Conservation (phyloP, 164 flowering plant genomes). For the Berberis vulgaris region DNA sequence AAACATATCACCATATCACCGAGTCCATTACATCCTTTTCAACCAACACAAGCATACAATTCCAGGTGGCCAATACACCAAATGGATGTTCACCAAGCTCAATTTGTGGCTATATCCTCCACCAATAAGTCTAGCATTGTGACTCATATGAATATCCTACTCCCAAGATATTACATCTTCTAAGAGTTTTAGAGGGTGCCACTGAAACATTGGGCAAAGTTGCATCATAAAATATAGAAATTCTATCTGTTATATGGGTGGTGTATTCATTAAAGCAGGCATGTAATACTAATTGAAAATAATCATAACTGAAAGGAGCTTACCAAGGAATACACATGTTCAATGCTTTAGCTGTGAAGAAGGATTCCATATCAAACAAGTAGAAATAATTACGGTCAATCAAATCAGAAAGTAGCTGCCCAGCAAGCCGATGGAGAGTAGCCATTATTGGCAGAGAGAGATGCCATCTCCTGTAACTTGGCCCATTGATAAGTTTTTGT, state of each 20-base stretch:
- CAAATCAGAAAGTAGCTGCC: slow-evolving; percentile 92
- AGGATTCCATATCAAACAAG: slow-evolving; percentile 98
- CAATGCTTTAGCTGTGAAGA: slow-evolving; percentile 95
- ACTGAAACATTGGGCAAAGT: too few species aligned
- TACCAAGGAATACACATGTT: slow-evolving; percentile 99
- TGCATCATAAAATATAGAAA: too few species aligned
- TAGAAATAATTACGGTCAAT: slow-evolving; percentile 92
- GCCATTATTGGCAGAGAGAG: slow-evolving; percentile 99
- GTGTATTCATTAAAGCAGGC: not conserved
- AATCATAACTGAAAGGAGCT: not conserved
- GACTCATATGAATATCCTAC: too few species aligned
- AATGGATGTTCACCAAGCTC: too few species aligned
- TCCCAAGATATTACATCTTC: too few species aligned
- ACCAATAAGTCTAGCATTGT: too few species aligned
- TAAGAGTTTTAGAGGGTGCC: slow-evolving; percentile 20
- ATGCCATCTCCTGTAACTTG: slow-evolving; percentile 96
- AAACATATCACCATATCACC: too few species aligned
- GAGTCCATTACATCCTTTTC: too few species aligned
- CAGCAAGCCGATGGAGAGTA: slow-evolving; percentile 94
- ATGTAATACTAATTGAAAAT: not conserved
- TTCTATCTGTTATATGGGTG: too few species aligned
- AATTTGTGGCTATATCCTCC: too few species aligned
- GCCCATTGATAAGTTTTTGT: slow-evolving; percentile 97
- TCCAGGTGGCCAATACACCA: too few species aligned
- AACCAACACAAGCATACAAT: too few species aligned